These are phyloP conservation scores for Polyplosphaeria fusca DNA, from an alignment of 495 filamentous ascomycete genomes.

Conservation along the genomic window DNA sequence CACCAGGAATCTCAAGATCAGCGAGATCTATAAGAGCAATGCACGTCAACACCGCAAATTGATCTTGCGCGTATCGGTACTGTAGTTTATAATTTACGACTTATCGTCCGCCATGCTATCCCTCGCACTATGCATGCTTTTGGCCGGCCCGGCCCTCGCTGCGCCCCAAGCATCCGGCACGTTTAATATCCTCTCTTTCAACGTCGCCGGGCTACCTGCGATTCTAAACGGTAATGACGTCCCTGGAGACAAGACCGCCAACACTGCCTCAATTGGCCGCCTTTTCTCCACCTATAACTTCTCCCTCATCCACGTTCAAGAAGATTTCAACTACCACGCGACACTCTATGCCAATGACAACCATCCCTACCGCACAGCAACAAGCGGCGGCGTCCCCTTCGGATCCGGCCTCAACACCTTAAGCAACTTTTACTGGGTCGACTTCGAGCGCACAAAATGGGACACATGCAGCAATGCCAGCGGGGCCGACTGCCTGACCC, in stretches of 20 bases:
- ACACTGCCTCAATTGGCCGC: slow-evolving; percentile 48
- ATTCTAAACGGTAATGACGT: slow-evolving; percentile 51
- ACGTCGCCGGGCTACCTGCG: slow-evolving; percentile 50
- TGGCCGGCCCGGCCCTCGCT: neutral
- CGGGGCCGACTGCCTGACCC: slow-evolving; percentile 57
- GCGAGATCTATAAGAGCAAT: neutral
- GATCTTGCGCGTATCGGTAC: neutral
- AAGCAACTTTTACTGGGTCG: slow-evolving; percentile 53
- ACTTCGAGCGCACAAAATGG: slow-evolving; percentile 59
- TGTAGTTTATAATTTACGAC: slow-evolving; percentile 2
- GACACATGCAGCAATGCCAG: slow-evolving; percentile 50
- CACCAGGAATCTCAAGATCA: neutral
- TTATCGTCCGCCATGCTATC: slow-evolving; percentile 5
- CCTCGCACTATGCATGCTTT: neutral
- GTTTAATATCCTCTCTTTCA: slow-evolving; percentile 41
- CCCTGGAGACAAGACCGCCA: slow-evolving; percentile 53
- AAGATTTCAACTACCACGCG: slow-evolving; percentile 67
- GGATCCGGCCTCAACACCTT: slow-evolving; percentile 62
- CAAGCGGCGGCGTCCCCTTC: slow-evolving; percentile 58
- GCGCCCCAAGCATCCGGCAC: slow-evolving; percentile 10
- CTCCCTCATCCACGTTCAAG: slow-evolving; percentile 60
- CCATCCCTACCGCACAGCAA: slow-evolving; percentile 58
- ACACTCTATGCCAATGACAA: slow-evolving; percentile 53
- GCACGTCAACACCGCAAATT: too few species aligned
- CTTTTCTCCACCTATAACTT: slow-evolving; percentile 52